phyloP scores from a whole-genome alignment of 257 asterid genomes.

The Nicotiana benthamiana region DNA sequence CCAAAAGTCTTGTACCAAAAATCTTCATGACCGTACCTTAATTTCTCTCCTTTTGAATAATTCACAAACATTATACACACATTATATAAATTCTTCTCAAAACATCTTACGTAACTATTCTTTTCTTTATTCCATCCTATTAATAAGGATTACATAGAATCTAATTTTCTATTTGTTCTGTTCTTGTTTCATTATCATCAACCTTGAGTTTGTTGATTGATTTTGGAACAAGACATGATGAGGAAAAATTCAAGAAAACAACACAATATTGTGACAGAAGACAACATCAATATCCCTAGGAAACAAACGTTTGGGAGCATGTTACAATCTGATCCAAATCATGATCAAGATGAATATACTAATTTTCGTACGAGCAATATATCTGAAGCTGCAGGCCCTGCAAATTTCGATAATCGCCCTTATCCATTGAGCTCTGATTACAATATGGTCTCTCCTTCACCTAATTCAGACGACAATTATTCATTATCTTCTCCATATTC shows the following conservation, averaged over 20 bases:
- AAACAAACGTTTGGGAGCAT: slow-evolving; percentile 7
- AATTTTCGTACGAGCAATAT: slow-evolving; percentile 11
- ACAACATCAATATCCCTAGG: neutral
- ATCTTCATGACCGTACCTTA: slow-evolving; percentile 1
- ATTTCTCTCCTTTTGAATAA: too few relatives aligned
- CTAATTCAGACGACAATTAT: slow-evolving; percentile 6
- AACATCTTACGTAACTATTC: neutral
- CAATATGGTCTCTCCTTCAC: slow-evolving; percentile 1
- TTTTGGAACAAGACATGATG: neutral
- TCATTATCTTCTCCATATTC: slow-evolving; percentile 3
- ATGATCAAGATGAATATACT: neutral
- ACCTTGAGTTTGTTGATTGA: neutral
- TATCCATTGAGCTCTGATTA: slow-evolving; percentile 8
- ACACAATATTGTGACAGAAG: neutral
- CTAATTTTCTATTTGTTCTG: neutral
- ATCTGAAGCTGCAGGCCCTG: neutral
- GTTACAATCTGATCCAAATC: slow-evolving; percentile 15
- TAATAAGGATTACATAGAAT: neutral
- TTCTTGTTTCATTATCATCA: neutral
- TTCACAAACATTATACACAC: too few relatives aligned
- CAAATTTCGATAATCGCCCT: slow-evolving; percentile 2
- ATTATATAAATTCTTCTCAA: neutral
- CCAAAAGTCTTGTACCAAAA: neutral
- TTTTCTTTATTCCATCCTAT: neutral
- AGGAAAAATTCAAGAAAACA: neutral